A percentile compares a stretch with the other conserved stretches of the same genome.
Conservation (phyloP, 257 asterid species). For the Vinca minor region DNA sequence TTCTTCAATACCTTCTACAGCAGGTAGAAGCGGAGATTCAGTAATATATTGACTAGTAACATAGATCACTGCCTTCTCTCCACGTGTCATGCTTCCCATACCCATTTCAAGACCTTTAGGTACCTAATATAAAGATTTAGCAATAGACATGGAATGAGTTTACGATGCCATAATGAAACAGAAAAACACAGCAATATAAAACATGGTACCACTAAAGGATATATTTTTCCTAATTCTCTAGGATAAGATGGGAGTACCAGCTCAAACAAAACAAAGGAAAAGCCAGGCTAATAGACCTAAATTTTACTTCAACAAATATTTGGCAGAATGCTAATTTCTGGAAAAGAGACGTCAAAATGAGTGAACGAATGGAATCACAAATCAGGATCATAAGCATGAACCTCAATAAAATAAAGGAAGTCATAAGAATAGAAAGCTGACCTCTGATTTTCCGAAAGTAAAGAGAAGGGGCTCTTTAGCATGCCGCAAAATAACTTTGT, state of each 20-base stretch:
- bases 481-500: constrained; percentile 47
- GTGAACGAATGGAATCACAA: constrained; percentile 3
- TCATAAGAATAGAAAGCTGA: constrained; percentile 6
- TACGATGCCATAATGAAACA: background rate
- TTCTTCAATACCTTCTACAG: constrained; percentile 55
- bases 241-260: background rate
- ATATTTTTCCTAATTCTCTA: background rate
- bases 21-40: constrained; percentile 47
- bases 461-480: constrained; percentile 65
- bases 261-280: background rate
- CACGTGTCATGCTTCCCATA: constrained; percentile 74
- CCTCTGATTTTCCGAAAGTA: constrained; percentile 93
- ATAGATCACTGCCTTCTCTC: constrained; percentile 80
- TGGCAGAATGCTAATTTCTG: background rate
- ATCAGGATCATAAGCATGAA: constrained; percentile 12
- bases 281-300: background rate
- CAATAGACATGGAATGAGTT: constrained; percentile 9
- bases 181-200: background rate
- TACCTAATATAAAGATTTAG: constrained; percentile 36
- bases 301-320: background rate
- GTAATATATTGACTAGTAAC: constrained; percentile 52
- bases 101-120: constrained; percentile 98
- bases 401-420: background rate
- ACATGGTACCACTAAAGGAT: background rate
- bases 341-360: background rate